phyloP scores from a whole-genome alignment of 805 yeast species.

The Ogataea haglerorum region DNA sequence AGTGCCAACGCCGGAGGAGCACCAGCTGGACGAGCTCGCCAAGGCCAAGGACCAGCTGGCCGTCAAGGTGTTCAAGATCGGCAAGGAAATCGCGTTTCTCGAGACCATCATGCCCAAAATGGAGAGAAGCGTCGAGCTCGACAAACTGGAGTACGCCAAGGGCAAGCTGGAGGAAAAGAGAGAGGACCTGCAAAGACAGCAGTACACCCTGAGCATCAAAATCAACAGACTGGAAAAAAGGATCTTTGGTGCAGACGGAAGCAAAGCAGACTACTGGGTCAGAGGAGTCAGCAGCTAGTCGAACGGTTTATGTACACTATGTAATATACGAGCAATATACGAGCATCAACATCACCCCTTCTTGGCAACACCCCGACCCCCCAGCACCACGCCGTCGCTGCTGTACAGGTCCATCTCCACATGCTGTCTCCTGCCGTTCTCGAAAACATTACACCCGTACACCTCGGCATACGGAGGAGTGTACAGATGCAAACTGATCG shows the following conservation, averaged over 20 bases:
- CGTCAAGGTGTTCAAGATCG: conserved; percentile 26
- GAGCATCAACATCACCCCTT: conserved; percentile 1
- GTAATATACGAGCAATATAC: background rate
- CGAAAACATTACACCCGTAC: conserved; percentile 52
- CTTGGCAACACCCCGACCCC: background rate
- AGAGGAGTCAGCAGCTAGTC: conserved; percentile 47
- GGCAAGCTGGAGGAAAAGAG: conserved; percentile 28
- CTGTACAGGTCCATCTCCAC: conserved; percentile 61
- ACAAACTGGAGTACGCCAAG: conserved; percentile 29
- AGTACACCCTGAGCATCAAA: conserved; percentile 31
- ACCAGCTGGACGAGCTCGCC: conserved; percentile 19
- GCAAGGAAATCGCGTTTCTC: conserved; percentile 30
- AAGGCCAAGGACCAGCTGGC: conserved; percentile 18
- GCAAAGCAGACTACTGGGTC: conserved; percentile 53
- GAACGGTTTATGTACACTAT: background rate
- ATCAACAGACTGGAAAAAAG: conserved; percentile 26
- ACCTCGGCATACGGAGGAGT: conserved; percentile 74
- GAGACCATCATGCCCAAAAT: conserved; percentile 27
- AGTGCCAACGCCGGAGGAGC: conserved; percentile 10
- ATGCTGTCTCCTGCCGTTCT: conserved; percentile 48
- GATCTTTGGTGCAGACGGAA: conserved; percentile 30
- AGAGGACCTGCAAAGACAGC: conserved; percentile 27
- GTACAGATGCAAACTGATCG: conserved; percentile 67
- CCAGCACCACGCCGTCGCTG: conserved; percentile 48
- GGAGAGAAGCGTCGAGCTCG: conserved; percentile 17